Evolutionary conservation across 306 rosid genomes (phyloP), one percentile per base, ranked within the genome.

Genomic region (Cotoneaster glaucophyllus): DNA sequence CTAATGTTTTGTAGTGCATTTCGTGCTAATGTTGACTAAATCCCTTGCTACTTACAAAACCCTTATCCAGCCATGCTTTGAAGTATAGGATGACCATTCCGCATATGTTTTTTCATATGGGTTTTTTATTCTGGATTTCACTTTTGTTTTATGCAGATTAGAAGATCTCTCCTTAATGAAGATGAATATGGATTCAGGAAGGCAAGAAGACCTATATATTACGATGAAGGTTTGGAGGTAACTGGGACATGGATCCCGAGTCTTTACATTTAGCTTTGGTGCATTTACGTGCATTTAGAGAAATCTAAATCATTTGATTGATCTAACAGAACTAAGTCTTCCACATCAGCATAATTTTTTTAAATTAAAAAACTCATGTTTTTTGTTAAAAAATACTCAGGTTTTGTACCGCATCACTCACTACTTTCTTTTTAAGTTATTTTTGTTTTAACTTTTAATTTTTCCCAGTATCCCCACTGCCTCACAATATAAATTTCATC

Each of bases 211-310:
- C 99, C 99, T 71, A 81, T 89, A 39, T 95, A 92, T 83, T 92
- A 95, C 12, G 99, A 95, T 0, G 97, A 89, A 84, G 99, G 97
- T 75, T 84, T 95, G 68, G 99, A 92, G 95, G 99, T 95, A 88
- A 58, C 59, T 67, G 78, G 75, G 41, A 37, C 41, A 37, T 37
- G 41, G 44, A 9, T 41, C 44, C 44, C 3, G 44, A 41, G 44
- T 41, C 44, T 41, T 10, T 41, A 41, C 44, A 41, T 41, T 41
- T 41, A 41, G 44, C 44, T 2, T 9, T 9, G 3, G 44, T 39
- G 44, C 44, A 39, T 39, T 39, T 39, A 39, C 3, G 11, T 39
- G 43, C 43, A 39, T 41, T 41, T 41, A 8, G 3, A 8, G 11
- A 39, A 39, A 39, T 41, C 44, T 41, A 9, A 41, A 41, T 10